Percentiles rank a stretch among this genome's conserved stretches.
Evolutionary conservation across 2,329 filamentous ascomycete genomes (phyloP).

Genomic region (Fusarium sp.): DNA sequence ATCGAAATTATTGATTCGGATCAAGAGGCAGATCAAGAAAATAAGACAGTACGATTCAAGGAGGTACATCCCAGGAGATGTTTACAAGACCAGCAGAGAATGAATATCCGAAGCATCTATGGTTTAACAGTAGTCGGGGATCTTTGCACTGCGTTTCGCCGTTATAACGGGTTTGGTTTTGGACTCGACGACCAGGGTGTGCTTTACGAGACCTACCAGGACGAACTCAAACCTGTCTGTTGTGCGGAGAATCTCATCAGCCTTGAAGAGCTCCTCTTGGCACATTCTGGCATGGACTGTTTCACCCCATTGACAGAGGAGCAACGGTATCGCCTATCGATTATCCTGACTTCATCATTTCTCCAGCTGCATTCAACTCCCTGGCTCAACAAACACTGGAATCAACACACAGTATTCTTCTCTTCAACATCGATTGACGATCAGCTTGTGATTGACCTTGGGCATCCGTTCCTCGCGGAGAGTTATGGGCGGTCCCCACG

Average conservation of each 20-base stretch:
- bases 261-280: not conserved
- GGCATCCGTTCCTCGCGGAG: not conserved
- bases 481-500: fast-evolving
- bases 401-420: not conserved
- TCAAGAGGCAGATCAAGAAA: fast-evolving
- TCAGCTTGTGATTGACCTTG: not conserved
- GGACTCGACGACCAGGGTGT: not conserved
- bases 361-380: not conserved
- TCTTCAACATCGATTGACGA: not conserved
- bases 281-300: fast-evolving
- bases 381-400: not conserved
- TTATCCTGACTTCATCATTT: not conserved
- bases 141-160: not conserved
- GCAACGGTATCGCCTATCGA: not conserved
- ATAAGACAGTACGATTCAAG: fast-evolving
- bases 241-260: not conserved
- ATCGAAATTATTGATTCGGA: not conserved
- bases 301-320: not conserved
- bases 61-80: fast-evolving
- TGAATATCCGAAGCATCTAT: not conserved
- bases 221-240: not conserved
- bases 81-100: fast-evolving
- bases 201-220: not conserved
- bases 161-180: not conserved
- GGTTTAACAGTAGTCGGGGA: not conserved